Evolutionary conservation across 805 yeast genomes (phyloP).

Genomic region (Komagataella phaffii): DNA sequence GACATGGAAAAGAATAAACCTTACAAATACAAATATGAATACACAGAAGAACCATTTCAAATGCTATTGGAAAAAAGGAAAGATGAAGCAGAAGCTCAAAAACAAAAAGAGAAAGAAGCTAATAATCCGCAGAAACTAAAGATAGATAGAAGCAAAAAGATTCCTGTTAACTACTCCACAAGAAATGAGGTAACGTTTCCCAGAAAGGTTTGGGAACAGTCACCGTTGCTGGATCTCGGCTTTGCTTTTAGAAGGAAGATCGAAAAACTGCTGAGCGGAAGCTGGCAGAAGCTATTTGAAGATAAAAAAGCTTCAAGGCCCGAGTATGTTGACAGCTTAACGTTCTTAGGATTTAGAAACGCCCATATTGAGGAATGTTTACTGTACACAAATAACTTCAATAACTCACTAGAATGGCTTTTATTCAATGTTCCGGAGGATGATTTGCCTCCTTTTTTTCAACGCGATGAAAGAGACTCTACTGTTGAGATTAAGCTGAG

Average conservation of each 20-base stretch:
- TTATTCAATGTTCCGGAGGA: constrained; percentile 89
- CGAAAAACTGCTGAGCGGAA: constrained; percentile 45
- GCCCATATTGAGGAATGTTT: constrained; percentile 65
- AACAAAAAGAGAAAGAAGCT: constrained; percentile 17
- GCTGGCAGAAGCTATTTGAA: constrained; percentile 9
- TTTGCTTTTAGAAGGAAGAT: constrained; percentile 48
- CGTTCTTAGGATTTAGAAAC: constrained; percentile 50
- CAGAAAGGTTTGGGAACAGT: constrained; percentile 54
- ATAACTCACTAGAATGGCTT: constrained; percentile 59
- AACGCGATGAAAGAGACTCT: constrained; percentile 42
- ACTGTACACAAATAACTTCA: constrained; percentile 34
- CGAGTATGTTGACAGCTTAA: constrained; percentile 7
- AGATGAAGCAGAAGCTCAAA: constrained; percentile 31
- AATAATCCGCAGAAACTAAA: constrained; percentile 28
- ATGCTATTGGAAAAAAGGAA: constrained; percentile 48
- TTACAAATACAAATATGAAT: constrained; percentile 33
- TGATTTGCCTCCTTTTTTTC: constrained; percentile 63
- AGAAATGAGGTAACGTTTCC: constrained; percentile 19
- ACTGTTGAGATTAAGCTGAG: constrained; percentile 42
- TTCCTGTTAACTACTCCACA: constrained; percentile 1
- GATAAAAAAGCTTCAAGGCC: constrained; percentile 4
- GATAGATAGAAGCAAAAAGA: background rate
- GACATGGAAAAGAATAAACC: constrained; percentile 30
- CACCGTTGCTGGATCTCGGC: constrained; percentile 56
- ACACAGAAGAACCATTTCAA: constrained; percentile 66